Conservation (phyloP, 1,284 basidiomycete genomes). For the Trichosporon sp. region DNA sequence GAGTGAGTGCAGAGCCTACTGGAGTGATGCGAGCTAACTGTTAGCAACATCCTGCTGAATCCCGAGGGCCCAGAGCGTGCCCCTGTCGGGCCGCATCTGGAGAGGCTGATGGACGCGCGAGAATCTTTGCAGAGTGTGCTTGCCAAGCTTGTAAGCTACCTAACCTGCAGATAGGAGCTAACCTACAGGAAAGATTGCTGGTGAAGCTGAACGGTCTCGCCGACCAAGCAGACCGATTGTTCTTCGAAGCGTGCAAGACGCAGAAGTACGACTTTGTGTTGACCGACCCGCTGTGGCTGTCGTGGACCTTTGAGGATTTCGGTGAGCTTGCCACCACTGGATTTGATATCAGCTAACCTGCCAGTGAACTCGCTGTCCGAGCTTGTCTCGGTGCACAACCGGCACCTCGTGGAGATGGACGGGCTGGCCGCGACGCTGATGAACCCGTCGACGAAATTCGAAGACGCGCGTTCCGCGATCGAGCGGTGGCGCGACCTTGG, state of each 20-base stretch:
- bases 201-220: slow-evolving; percentile 32
- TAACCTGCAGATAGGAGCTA: neutral
- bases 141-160: slow-evolving; percentile 34
- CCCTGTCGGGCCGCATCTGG: slow-evolving; percentile 27
- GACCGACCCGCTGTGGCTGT: slow-evolving; percentile 38
- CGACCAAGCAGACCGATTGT: slow-evolving; percentile 42
- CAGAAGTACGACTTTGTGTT: slow-evolving; percentile 33
- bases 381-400: slow-evolving; percentile 31
- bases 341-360: neutral
- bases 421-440: slow-evolving; percentile 25
- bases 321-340: slow-evolving; percentile 22
- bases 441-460: slow-evolving; percentile 32
- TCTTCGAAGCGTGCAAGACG: slow-evolving; percentile 36
- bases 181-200: slow-evolving; percentile 32
- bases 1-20: slow-evolving; percentile 25
- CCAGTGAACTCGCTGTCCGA: slow-evolving; percentile 39
- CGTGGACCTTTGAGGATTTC: slow-evolving; percentile 45
- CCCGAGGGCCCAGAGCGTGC: slow-evolving; percentile 35
- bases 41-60: slow-evolving; percentile 35
- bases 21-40: neutral
- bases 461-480: slow-evolving; percentile 35
- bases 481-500: slow-evolving; percentile 42
- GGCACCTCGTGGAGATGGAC: slow-evolving; percentile 29
- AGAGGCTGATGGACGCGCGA: slow-evolving; percentile 20
- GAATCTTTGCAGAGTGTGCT: slow-evolving; percentile 24